These are phyloP conservation scores for Gossypium raimondii DNA, from an alignment of 345 rosid species.

Conservation along the genomic window DNA sequence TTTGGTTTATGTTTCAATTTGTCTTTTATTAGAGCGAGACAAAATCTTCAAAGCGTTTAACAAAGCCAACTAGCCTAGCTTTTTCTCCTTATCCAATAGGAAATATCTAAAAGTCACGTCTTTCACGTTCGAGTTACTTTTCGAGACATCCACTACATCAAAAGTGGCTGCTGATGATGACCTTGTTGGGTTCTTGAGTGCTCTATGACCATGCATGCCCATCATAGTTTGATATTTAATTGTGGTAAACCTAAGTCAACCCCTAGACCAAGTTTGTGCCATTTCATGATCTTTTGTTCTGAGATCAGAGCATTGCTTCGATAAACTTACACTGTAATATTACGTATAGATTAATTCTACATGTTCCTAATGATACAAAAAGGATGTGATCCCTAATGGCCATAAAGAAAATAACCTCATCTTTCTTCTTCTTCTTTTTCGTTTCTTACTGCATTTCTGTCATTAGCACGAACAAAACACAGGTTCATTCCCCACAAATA, in stretches of 20 bases:
- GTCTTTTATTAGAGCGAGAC: not conserved
- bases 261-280: not conserved
- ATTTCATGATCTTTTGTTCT: not conserved
- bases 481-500: no score
- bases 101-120: not conserved
- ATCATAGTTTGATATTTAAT: not conserved
- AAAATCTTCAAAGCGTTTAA: not conserved
- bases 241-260: not conserved
- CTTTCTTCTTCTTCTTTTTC: no score
- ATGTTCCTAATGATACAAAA: not conserved
- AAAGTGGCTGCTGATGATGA: constrained; percentile 10
- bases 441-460: no score
- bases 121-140: not conserved
- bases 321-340: not conserved
- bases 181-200: not conserved
- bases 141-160: not conserved
- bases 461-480: no score
- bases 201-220: not conserved
- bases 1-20: not conserved
- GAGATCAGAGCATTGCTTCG: not conserved
- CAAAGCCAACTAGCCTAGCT: not conserved
- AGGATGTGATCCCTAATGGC: not conserved
- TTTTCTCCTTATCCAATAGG: constrained; percentile 1
- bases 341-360: not conserved
- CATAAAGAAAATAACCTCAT: no score